These are phyloP conservation scores for Kodamaea neixiangensis DNA, from an alignment of 805 yeast species.

Conservation along the genomic window DNA sequence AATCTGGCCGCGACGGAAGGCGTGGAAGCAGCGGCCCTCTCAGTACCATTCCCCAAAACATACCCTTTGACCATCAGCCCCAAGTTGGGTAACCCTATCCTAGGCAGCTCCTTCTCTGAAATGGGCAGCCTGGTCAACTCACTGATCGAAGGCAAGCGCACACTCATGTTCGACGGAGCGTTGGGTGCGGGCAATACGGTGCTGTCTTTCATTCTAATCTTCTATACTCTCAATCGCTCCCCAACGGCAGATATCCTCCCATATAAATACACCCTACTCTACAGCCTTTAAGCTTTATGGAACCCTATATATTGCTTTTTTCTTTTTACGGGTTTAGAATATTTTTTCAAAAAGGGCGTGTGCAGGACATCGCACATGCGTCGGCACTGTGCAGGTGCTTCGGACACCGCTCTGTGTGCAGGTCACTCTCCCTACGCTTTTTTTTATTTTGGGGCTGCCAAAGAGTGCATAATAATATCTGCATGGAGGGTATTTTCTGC, in stretches of 20 bases:
- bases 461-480: background rate
- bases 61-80: slow-evolving; percentile 7
- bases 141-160: slow-evolving; percentile 16
- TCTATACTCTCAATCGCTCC: background rate
- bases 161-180: slow-evolving; percentile 10
- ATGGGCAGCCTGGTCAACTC: slow-evolving; percentile 15
- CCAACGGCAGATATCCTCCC: background rate
- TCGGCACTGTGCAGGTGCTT: slow-evolving; percentile 1
- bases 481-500: background rate
- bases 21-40: background rate
- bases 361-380: background rate
- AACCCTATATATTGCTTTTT: background rate
- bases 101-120: slow-evolving; percentile 7
- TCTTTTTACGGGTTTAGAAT: background rate
- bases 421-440: too few species aligned
- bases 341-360: background rate
- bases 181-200: slow-evolving; percentile 8
- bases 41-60: slow-evolving; percentile 9
- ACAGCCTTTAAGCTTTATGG: slow-evolving; percentile 6
- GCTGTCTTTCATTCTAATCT: slow-evolving; percentile 2
- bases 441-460: background rate
- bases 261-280: background rate
- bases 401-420: background rate
- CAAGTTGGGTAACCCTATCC: slow-evolving; percentile 6
- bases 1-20: background rate